phyloP scores from a whole-genome alignment of 2,329 filamentous ascomycete genomes.

The Epichloe gansuensis region DNA sequence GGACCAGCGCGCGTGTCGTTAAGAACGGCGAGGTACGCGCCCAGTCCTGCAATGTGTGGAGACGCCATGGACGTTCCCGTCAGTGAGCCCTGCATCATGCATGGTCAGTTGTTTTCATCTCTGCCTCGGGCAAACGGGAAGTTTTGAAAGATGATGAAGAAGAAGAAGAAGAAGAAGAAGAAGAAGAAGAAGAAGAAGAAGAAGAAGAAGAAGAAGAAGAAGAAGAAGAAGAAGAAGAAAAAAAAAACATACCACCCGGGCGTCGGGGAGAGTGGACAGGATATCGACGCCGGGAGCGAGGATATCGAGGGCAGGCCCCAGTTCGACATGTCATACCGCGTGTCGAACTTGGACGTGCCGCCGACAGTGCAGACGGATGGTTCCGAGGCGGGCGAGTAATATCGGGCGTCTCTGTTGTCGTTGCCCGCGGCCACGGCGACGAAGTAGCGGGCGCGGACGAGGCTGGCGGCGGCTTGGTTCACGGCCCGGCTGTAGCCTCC shows the following conservation, averaged over 20 bases:
- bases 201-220: constrained; percentile 2
- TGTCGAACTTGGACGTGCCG: constrained; percentile 24
- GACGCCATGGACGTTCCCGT: constrained; percentile 37
- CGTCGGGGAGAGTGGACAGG: constrained; percentile 30
- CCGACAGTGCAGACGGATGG: constrained; percentile 34
- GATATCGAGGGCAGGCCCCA: constrained; percentile 31
- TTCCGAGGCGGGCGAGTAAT: constrained; percentile 29
- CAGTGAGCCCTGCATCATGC: constrained; percentile 15
- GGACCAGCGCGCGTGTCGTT: constrained; percentile 22
- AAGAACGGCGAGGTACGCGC: constrained; percentile 11
- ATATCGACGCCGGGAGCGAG: constrained; percentile 31
- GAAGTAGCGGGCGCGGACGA: constrained; percentile 30
- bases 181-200: not conserved
- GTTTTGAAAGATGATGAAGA: not conserved
- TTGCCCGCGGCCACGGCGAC: constrained; percentile 42
- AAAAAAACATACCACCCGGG: constrained; percentile 19
- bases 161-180: constrained; percentile 2
- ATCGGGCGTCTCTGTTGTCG: constrained; percentile 24
- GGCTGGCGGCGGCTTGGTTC: constrained; percentile 32
- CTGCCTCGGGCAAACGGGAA: too few relatives aligned
- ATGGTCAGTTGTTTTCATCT: not conserved
- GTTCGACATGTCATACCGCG: constrained; percentile 32
- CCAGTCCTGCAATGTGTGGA: constrained; percentile 29
- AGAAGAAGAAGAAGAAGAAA: not conserved
- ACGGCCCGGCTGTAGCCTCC: constrained; percentile 27